Evolutionary conservation across 2,329 filamentous ascomycete genomes (phyloP).

Genomic region (Ilyonectria mors-panacis): DNA sequence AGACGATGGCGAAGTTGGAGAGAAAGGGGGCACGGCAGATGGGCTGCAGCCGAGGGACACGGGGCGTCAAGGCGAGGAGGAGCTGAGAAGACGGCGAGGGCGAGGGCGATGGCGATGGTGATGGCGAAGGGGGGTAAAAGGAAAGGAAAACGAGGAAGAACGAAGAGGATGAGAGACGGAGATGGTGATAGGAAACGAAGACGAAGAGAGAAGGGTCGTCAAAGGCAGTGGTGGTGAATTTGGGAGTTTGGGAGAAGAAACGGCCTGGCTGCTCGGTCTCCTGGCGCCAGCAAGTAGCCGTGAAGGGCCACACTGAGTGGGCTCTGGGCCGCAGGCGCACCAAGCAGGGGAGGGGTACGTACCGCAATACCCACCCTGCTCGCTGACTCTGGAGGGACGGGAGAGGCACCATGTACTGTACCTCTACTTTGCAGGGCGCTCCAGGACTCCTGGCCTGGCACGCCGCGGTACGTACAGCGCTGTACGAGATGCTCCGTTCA

Average conservation of each 20-base stretch:
- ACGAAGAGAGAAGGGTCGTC: conserved; percentile 32
- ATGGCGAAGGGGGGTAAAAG: conserved; percentile 41
- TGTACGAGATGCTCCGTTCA: conserved; percentile 28
- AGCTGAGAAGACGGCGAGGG: conserved; percentile 45
- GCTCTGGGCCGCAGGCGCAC: conserved; percentile 23
- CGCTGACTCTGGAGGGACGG: conserved; percentile 26
- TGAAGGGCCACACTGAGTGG: conserved; percentile 25
- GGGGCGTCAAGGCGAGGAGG: conserved; percentile 41
- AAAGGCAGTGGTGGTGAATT: conserved; percentile 44
- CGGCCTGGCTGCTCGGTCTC: conserved; percentile 36
- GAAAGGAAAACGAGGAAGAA: conserved; percentile 48
- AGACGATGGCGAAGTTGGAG: conserved; percentile 40
- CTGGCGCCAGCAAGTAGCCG: conserved; percentile 40
- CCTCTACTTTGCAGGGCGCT: conserved; percentile 5
- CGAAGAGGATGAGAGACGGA: conserved; percentile 46
- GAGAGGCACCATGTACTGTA: conserved; percentile 31
- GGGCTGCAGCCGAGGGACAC: conserved; percentile 39
- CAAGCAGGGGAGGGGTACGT: conserved; percentile 28
- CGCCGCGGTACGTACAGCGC: conserved; percentile 13
- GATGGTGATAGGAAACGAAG: conserved; percentile 48
- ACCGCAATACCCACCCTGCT: conserved; percentile 19
- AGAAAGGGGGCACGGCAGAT: conserved; percentile 53
- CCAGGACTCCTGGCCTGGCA: neutral
- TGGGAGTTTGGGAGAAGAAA: conserved; percentile 49
- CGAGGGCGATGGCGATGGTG: conserved; percentile 52